Percentiles rank a stretch among this genome's conserved stretches.
Conservation (phyloP, 2,329 filamentous ascomycete genomes). For the Pezicula rhizophila region DNA sequence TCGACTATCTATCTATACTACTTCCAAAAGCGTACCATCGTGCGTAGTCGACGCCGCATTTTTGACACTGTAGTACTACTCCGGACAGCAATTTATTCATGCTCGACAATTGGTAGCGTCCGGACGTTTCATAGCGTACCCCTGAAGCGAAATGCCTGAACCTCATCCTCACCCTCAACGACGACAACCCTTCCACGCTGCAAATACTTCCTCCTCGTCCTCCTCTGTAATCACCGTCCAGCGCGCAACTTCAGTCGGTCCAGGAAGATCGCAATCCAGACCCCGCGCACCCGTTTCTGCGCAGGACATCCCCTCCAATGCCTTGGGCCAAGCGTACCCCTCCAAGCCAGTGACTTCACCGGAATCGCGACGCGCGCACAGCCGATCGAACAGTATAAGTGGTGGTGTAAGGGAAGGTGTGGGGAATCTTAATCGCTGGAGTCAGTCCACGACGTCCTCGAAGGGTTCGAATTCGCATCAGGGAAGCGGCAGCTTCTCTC, state of each 20-base stretch:
- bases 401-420: constrained; percentile 36
- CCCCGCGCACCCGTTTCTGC: neutral
- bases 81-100: no score
- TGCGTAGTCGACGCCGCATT: no score
- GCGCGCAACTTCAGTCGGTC: neutral
- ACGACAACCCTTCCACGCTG: constrained; percentile 2
- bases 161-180: neutral
- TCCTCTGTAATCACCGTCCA: constrained; percentile 4
- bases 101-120: no score
- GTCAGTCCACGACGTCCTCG: constrained; percentile 45
- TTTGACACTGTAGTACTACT: no score
- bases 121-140: no score
- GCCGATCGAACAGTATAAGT: constrained; percentile 30
- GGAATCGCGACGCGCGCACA: constrained; percentile 22
- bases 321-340: constrained; percentile 1
- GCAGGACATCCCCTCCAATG: constrained; percentile 1
- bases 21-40: no score
- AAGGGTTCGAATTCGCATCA: constrained; percentile 35
- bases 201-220: constrained; percentile 1
- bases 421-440: constrained; percentile 47
- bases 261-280: neutral
- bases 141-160: no score
- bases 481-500: constrained; percentile 8
- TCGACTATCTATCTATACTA: no score
- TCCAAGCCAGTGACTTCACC: constrained; percentile 7